Conservation (phyloP, 2,329 filamentous ascomycete species). For the Penicillium paneum region DNA sequence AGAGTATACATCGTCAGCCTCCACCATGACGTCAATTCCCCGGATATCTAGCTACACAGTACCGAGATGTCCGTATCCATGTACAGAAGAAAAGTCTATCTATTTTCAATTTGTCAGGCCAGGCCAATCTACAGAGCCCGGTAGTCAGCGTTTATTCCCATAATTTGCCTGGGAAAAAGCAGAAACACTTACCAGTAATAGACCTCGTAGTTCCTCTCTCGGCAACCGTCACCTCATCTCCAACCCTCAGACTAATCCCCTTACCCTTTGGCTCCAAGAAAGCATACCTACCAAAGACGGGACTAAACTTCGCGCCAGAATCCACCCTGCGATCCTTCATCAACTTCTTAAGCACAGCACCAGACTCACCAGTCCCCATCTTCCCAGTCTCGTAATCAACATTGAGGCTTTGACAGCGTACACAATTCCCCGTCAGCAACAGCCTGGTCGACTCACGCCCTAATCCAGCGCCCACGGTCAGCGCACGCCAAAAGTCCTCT, state of each 20-base stretch:
- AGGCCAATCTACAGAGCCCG: slow-evolving; percentile 32
- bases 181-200: slow-evolving; percentile 49
- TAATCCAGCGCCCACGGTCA: slow-evolving; percentile 42
- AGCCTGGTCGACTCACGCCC: slow-evolving; percentile 38
- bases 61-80: not conserved
- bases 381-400: slow-evolving; percentile 67
- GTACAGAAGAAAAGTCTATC: not conserved
- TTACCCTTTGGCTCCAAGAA: slow-evolving; percentile 51
- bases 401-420: slow-evolving; percentile 66
- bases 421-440: slow-evolving; percentile 66
- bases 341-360: slow-evolving; percentile 65
- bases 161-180: not conserved
- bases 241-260: slow-evolving; percentile 49
- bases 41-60: not conserved
- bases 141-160: slow-evolving; percentile 6
- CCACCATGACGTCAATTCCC: not conserved
- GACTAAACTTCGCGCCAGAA: slow-evolving; percentile 62
- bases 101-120: slow-evolving; percentile 26
- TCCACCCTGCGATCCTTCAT: slow-evolving; percentile 70
- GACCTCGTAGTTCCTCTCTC: slow-evolving; percentile 52
- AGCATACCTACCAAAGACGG: slow-evolving; percentile 70
- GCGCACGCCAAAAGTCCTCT: slow-evolving; percentile 70
- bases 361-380: slow-evolving; percentile 54
- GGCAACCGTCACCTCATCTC: slow-evolving; percentile 56
- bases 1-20: not conserved